Percentiles rank a stretch among this genome's conserved stretches.
These are phyloP conservation scores for Colletotrichum sp. DNA, from an alignment of 2,329 filamentous ascomycete species.

Conservation along the genomic window DNA sequence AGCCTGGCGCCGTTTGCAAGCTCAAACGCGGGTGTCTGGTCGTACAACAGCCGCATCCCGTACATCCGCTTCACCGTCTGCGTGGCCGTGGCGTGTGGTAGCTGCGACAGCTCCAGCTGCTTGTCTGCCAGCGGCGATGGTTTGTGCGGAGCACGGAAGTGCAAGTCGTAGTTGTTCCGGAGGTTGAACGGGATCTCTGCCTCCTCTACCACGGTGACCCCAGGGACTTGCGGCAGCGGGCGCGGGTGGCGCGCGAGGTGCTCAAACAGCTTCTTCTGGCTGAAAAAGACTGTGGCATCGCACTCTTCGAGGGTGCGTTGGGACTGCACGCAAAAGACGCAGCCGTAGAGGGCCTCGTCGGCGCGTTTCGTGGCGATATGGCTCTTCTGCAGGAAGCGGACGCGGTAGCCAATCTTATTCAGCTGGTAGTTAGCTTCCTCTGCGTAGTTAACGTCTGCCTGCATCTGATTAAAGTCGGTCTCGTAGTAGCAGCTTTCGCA, in stretches of 20 bases:
- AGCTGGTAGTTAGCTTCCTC: conserved; percentile 53
- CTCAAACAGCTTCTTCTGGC: conserved; percentile 54
- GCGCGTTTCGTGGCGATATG: conserved; percentile 54
- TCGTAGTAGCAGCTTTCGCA: conserved; percentile 60
- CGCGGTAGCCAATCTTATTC: conserved; percentile 52
- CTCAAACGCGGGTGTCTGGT: conserved; percentile 50
- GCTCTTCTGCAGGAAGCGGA: conserved; percentile 62
- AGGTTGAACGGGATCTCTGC: conserved; percentile 41
- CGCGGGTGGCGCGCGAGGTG: conserved; percentile 60
- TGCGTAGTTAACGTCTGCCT: conserved; percentile 55
- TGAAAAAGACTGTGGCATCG: conserved; percentile 63
- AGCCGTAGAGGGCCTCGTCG: conserved; percentile 60
- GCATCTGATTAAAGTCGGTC: conserved; percentile 57
- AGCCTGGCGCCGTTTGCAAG: conserved; percentile 54
- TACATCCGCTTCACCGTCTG: conserved; percentile 54
- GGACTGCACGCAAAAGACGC: conserved; percentile 57
- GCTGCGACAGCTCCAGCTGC: conserved; percentile 39
- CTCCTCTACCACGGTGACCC: conserved; percentile 53
- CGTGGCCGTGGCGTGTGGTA: conserved; percentile 50
- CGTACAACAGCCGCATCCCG: conserved; percentile 49
- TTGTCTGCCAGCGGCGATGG: conserved; percentile 48
- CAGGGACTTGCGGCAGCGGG: conserved; percentile 54
- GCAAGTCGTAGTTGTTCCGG: conserved; percentile 59
- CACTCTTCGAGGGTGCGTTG: conserved; percentile 57
- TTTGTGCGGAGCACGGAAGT: conserved; percentile 46